A percentile compares a stretch with the other conserved stretches of the same genome.
phyloP scores from a whole-genome alignment of 345 rosid genomes.

The Gossypium australe region DNA sequence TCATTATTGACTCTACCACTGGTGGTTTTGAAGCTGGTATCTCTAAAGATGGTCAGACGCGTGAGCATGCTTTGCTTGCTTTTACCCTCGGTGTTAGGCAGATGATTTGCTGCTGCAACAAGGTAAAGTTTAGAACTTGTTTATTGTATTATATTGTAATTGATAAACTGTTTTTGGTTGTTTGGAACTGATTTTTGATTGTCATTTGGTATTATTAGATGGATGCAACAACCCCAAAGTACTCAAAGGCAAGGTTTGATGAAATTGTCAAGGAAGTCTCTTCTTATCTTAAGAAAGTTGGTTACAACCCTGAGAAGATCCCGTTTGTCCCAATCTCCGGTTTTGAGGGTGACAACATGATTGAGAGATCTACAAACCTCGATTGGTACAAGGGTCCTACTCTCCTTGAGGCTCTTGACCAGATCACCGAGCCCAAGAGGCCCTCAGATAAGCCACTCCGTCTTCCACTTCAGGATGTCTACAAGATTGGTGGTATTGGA shows the following conservation, averaged over 20 bases:
- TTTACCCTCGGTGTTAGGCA: conserved; percentile 71
- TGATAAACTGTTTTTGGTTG: neutral
- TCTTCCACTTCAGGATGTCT: conserved; percentile 58
- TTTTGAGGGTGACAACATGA: conserved; percentile 42
- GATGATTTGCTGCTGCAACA: conserved; percentile 79
- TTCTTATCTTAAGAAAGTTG: conserved; percentile 40
- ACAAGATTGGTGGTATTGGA: conserved; percentile 62
- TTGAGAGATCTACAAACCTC: conserved; percentile 39
- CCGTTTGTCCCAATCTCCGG: conserved; percentile 39
- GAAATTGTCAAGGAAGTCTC: conserved; percentile 45
- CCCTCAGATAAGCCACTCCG: conserved; percentile 46
- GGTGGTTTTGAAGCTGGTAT: conserved; percentile 88
- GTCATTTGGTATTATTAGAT: conserved; percentile 13
- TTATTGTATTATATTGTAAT: neutral
- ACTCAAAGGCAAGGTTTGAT: conserved; percentile 37
- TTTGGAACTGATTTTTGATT: neutral
- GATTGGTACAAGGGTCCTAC: conserved; percentile 48
- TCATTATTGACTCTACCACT: conserved; percentile 73
- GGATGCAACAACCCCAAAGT: conserved; percentile 43
- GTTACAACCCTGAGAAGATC: conserved; percentile 41
- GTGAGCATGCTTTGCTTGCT: conserved; percentile 67
- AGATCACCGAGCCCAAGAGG: conserved; percentile 34
- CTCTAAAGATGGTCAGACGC: conserved; percentile 82
- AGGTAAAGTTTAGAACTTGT: conserved; percentile 23
- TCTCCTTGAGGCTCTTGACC: conserved; percentile 36